Percentiles rank a stretch among this genome's conserved stretches.
phyloP scores from a whole-genome alignment of 106 monocot genomes.

The Chionographis japonica region DNA sequence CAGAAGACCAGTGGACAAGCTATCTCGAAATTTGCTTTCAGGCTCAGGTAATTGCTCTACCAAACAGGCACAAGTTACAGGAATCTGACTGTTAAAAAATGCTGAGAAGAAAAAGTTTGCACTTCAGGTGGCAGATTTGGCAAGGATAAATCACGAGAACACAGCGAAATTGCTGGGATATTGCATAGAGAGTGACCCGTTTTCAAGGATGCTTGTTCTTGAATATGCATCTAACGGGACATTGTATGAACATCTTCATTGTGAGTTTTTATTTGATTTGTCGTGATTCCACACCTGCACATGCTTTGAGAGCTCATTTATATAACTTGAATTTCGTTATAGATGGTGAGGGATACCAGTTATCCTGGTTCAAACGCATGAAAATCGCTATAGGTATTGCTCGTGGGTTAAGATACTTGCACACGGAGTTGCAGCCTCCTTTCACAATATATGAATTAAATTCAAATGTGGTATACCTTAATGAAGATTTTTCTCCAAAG shows the following conservation, averaged over 20 bases:
- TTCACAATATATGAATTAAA: conserved; percentile 69
- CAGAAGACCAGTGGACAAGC: conserved; percentile 60
- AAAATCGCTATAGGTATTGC: conserved; percentile 77
- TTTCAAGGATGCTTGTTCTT: conserved; percentile 87
- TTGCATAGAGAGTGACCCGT: conserved; percentile 77
- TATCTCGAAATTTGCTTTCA: conserved; percentile 72
- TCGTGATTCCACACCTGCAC: neutral
- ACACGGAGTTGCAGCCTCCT: conserved; percentile 85
- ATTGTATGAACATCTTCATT: conserved; percentile 90
- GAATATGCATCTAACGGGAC: conserved; percentile 98
- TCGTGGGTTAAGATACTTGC: conserved; percentile 73
- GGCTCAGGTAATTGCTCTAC: conserved; percentile 46
- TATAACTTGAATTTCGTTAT: conserved; percentile 3
- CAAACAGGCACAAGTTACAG: neutral
- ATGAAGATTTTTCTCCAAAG: conserved; percentile 97
- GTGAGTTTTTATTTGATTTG: conserved; percentile 41
- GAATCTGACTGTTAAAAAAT: too few species aligned
- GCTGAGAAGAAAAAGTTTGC: neutral
- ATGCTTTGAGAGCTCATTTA: neutral
- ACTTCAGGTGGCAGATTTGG: conserved; percentile 74
- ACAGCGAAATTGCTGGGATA: conserved; percentile 74
- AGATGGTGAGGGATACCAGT: conserved; percentile 73
- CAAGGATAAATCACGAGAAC: conserved; percentile 79
- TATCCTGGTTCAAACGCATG: conserved; percentile 93
- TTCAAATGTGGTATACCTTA: conserved; percentile 72